A percentile compares a stretch with the other conserved stretches of the same genome.
phyloP scores from a whole-genome alignment of 2,329 filamentous ascomycete genomes.

The Tolypocladium inflatum region DNA sequence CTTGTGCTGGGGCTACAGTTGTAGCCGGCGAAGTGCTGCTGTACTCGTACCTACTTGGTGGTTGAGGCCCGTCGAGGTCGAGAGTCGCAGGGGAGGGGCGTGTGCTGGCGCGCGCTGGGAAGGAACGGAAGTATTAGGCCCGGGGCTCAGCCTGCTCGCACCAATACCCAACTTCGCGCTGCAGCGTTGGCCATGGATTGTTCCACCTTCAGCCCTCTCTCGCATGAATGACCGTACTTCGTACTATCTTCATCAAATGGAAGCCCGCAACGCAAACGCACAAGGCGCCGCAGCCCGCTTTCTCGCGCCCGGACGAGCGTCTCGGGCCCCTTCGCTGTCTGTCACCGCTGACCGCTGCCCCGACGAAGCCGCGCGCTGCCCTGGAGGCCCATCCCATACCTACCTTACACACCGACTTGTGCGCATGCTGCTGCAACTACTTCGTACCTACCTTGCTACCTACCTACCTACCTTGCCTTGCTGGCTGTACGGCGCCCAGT shows the following conservation, averaged over 20 bases:
- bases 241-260: background rate
- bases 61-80: background rate
- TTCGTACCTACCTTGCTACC: too few species aligned
- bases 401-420: background rate
- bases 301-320: slow-evolving; percentile 8
- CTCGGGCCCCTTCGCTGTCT: background rate
- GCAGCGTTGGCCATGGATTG: background rate
- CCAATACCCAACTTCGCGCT: background rate
- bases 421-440: background rate
- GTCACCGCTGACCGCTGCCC: background rate
- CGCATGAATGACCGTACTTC: background rate
- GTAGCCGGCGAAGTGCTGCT: background rate
- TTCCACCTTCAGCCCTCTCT: background rate
- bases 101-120: background rate
- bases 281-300: background rate
- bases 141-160: background rate
- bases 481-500: background rate
- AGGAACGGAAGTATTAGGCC: background rate
- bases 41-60: background rate
- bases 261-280: background rate
- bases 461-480: background rate
- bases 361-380: background rate
- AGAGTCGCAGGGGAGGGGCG: background rate
- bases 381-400: background rate
- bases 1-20: background rate